A percentile compares a stretch with the other conserved stretches of the same genome.
phyloP scores from a whole-genome alignment of 169 alveolate genomes.

The Cyclospora cayetanensis region DNA sequence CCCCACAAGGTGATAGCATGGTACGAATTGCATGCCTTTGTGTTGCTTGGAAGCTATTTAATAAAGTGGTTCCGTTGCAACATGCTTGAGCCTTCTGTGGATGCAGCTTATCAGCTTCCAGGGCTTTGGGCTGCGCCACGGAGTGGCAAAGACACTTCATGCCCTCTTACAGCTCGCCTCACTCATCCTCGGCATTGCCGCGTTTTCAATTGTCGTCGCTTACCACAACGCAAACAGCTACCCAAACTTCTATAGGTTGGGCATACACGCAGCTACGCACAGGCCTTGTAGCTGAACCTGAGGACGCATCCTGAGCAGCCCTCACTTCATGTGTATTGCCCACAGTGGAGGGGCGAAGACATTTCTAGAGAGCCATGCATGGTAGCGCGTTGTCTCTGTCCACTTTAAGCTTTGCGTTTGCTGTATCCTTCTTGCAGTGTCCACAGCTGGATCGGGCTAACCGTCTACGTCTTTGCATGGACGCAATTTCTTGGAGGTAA shows the following conservation, averaged over 20 bases:
- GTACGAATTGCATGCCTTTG: no score
- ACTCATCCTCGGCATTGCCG: neutral
- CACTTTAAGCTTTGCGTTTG: neutral
- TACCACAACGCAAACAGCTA: conserved; percentile 41
- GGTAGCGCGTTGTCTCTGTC: no score
- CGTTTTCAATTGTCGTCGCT: conserved; percentile 6
- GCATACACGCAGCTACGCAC: neutral
- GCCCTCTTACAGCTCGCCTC: conserved; percentile 19
- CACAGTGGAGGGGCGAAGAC: no score
- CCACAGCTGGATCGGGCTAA: conserved; percentile 33
- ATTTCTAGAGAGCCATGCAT: no score
- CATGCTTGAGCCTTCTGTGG: no score
- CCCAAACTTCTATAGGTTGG: conserved; percentile 45
- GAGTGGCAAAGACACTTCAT: conserved; percentile 43
- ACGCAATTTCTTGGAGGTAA: conserved; percentile 24
- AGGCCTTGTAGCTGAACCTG: neutral
- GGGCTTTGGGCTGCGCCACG: conserved; percentile 23
- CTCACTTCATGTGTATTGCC: no score
- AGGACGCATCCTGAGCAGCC: neutral
- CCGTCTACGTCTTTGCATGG: conserved; percentile 38
- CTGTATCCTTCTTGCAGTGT: conserved; percentile 10
- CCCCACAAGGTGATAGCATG: no score
- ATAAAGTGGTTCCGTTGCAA: no score
- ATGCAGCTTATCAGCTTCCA: conserved; percentile 27
- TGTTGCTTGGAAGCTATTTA: no score